Evolutionary conservation across 768 basidiomycete genomes (phyloP), one percentile per base, ranked within the genome.

Genomic region (Rhizopogon vinicolor): DNA sequence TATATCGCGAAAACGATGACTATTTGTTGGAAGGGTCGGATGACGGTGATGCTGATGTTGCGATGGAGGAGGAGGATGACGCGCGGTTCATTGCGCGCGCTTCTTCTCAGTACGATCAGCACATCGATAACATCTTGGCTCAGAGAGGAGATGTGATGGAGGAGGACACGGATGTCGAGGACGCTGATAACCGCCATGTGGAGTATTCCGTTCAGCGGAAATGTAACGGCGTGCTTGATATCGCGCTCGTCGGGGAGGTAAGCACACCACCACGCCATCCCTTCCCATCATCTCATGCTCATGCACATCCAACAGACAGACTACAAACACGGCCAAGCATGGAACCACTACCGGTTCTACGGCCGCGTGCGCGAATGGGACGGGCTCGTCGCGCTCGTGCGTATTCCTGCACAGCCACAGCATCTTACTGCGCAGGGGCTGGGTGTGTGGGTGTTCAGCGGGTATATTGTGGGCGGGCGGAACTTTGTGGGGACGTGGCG

Each of bases 401-500:
- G 83, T 16, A 65, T 75, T 54, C 70, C 74, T 41, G 72, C 7
- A 53, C 41, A 28, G 16, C 60, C 10, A 3, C n/a, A 6, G 4
- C 35, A 48, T 2, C 45, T 13, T 7, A 13, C 39, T 40, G 7
- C 53, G 13, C 53, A 51, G 14, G 29, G 52, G 5, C 63, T 65
- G 1, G 67, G 68, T 52, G 7, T 50, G 13, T 72, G 70, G 62
- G 75, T 90, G 41, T 84, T 90, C 60, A 86, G 83, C 33, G 89
- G 89, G 5, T 91, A 89, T 64, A 58, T 91, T 45, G 78, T 85
- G 6, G 86, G 82, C 0, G 80, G 79, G 8, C 69, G 78, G 55
- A 87, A 79, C 54, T 80, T 90, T 57, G 86, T 87, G 14, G 89
- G 89, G 5, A 84, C 83, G 54, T 90, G 89, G 89, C 75, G 89